These are phyloP conservation scores for Spathaspora passalidarum DNA, from an alignment of 805 yeast genomes.

Conservation along the genomic window DNA sequence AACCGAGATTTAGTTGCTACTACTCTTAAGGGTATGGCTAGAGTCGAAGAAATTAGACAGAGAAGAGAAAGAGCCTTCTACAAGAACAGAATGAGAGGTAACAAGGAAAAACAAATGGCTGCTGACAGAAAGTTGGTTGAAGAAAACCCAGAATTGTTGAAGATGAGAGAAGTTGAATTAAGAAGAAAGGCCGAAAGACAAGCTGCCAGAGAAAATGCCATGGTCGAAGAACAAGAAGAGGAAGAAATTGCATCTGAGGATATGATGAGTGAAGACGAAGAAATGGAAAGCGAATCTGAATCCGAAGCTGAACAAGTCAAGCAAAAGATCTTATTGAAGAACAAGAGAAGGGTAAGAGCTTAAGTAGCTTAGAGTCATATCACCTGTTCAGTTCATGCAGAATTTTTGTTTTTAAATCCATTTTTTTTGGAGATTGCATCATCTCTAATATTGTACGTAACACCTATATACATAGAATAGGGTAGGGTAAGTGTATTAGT, in stretches of 20 bases:
- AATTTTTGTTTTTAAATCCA: no score
- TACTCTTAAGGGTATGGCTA: conserved; percentile 90
- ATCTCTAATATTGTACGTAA: no score
- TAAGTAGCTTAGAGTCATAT: no score
- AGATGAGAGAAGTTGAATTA: conserved; percentile 90
- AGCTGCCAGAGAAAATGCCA: conserved; percentile 54
- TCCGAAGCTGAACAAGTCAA: conserved; percentile 46
- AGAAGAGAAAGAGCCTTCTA: conserved; percentile 98
- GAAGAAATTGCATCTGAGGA: conserved; percentile 31
- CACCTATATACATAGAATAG: no score
- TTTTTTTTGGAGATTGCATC: no score
- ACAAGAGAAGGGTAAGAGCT: conserved; percentile 44
- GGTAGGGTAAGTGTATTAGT: no score
- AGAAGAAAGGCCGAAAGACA: conserved; percentile 70
- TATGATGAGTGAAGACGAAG: conserved; percentile 39
- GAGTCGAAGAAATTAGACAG: conserved; percentile 93
- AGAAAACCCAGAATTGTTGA: conserved; percentile 82
- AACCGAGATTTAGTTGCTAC: conserved; percentile 94
- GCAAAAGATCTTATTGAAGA: conserved; percentile 61
- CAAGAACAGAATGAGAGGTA: conserved; percentile 99
- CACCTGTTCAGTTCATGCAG: no score
- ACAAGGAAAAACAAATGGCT: conserved; percentile 80
- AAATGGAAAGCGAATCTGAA: conserved; percentile 42
- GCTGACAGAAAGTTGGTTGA: conserved; percentile 88
- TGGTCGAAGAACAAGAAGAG: conserved; percentile 38